Evolutionary conservation across 2,329 filamentous ascomycete species (phyloP).

Genomic region (Nigrospora sphaerica): DNA sequence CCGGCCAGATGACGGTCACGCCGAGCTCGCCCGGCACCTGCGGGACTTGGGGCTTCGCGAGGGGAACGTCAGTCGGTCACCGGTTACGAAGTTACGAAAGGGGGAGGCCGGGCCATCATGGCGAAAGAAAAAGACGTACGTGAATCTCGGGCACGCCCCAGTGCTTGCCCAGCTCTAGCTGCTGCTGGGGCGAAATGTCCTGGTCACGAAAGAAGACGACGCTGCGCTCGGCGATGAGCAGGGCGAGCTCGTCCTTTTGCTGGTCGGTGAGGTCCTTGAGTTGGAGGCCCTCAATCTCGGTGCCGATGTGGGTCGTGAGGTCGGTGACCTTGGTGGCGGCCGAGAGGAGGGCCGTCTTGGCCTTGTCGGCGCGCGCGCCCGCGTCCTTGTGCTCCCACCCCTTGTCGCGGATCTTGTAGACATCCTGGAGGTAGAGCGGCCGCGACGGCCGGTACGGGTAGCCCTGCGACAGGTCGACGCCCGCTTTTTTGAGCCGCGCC

Average conservation of each 20-base stretch:
- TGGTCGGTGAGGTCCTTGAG: slow-evolving; percentile 52
- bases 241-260: slow-evolving; percentile 54
- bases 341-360: slow-evolving; percentile 52
- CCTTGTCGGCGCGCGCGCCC: slow-evolving; percentile 57
- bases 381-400: slow-evolving; percentile 51
- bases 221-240: slow-evolving; percentile 56
- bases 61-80: neutral
- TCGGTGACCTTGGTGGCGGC: slow-evolving; percentile 58
- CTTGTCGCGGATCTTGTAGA: slow-evolving; percentile 55
- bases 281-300: slow-evolving; percentile 57
- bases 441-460: slow-evolving; percentile 64
- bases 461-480: slow-evolving; percentile 61
- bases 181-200: slow-evolving; percentile 53
- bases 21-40: slow-evolving; percentile 62
- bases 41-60: slow-evolving; percentile 56
- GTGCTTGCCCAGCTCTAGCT: slow-evolving; percentile 54
- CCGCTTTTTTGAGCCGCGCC: slow-evolving; percentile 57
- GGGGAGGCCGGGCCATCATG: too few species aligned
- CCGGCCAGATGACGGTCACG: slow-evolving; percentile 64
- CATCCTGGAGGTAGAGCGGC: slow-evolving; percentile 64
- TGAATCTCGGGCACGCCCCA: slow-evolving; percentile 63
- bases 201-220: slow-evolving; percentile 64
- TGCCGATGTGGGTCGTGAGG: slow-evolving; percentile 55
- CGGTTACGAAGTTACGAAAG: neutral
- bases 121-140: slow-evolving; percentile 31